These are phyloP conservation scores for Boletus eberwhitei DNA, from an alignment of 768 basidiomycete genomes.

Conservation along the genomic window DNA sequence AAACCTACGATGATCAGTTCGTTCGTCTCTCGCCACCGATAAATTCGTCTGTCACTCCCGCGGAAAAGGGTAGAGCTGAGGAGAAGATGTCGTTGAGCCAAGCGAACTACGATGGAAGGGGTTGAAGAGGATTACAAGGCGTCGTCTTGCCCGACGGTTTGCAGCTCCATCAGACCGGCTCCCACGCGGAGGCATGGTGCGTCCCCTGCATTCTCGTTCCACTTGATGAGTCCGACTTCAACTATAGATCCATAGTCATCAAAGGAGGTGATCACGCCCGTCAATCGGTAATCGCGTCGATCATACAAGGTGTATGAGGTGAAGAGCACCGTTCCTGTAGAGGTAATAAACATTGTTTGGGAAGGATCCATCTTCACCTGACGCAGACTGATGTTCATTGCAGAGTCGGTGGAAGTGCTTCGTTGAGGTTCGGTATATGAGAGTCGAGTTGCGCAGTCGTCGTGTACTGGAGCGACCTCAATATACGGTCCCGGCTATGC, in stretches of 20 bases:
- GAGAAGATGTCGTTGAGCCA: neutral
- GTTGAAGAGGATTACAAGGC: neutral
- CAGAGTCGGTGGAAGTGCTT: neutral
- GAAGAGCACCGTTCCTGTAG: constrained; percentile 17
- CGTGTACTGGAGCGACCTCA: neutral
- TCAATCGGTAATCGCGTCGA: neutral
- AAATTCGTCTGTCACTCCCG: constrained; percentile 8
- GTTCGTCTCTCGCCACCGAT: constrained; percentile 6
- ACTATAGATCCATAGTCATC: constrained; percentile 2
- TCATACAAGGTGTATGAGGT: neutral
- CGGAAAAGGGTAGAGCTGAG: constrained; percentile 6
- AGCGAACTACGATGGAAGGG: neutral
- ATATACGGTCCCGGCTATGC: too few species aligned
- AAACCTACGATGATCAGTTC: constrained; percentile 1
- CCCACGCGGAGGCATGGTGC: constrained; percentile 1
- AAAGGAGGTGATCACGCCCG: constrained; percentile 13
- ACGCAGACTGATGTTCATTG: constrained; percentile 22
- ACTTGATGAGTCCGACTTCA: constrained; percentile 15
- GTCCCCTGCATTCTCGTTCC: constrained; percentile 5
- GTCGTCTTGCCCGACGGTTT: neutral
- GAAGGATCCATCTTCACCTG: constrained; percentile 8
- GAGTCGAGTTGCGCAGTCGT: neutral
- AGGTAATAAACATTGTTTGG: constrained; percentile 13
- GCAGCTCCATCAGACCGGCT: neutral
- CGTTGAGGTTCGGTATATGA: neutral